These are phyloP conservation scores for Argentina anserina DNA, from an alignment of 306 rosid genomes.

Conservation along the genomic window DNA sequence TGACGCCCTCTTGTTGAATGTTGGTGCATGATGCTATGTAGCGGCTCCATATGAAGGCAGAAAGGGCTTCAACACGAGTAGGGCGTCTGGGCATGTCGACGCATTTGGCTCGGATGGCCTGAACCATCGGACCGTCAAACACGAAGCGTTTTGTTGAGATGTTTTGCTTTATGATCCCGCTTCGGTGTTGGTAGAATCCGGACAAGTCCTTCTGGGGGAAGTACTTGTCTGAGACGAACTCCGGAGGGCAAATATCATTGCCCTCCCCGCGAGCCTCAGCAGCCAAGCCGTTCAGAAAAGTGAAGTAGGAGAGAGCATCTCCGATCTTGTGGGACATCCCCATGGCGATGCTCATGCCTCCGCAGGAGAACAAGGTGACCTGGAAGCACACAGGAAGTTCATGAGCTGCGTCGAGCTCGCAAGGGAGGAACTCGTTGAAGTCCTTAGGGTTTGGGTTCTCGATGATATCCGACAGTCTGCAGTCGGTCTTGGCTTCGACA, in stretches of 20 bases:
- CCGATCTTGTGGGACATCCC: slow-evolving; percentile 15
- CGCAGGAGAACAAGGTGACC: slow-evolving; percentile 5
- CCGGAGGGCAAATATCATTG: background rate
- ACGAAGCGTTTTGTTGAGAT: slow-evolving; percentile 24
- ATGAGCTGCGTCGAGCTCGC: slow-evolving; percentile 2
- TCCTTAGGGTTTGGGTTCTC: slow-evolving; percentile 13
- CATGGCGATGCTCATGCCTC: slow-evolving; percentile 9
- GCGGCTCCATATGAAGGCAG: slow-evolving; percentile 38
- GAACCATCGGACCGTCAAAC: slow-evolving; percentile 13
- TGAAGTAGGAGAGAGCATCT: slow-evolving; percentile 12
- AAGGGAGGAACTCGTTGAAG: slow-evolving; percentile 17
- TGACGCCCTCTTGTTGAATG: slow-evolving; percentile 6
- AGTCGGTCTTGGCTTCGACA: slow-evolving; percentile 14
- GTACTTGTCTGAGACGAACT: slow-evolving; percentile 20
- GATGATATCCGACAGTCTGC: slow-evolving; percentile 1
- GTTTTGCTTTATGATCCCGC: slow-evolving; percentile 12
- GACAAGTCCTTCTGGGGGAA: slow-evolving; percentile 32
- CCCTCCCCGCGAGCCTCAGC: slow-evolving; percentile 15
- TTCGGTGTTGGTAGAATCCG: background rate
- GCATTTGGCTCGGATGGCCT: slow-evolving; percentile 14
- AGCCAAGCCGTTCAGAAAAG: slow-evolving; percentile 10
- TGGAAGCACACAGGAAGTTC: slow-evolving; percentile 17
- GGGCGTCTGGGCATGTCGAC: slow-evolving; percentile 10
- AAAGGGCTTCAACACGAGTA: slow-evolving; percentile 43
- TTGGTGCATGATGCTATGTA: slow-evolving; percentile 11